Evolutionary conservation across 257 asterid species (phyloP).

Genomic region (Solanum lycopersicoides): DNA sequence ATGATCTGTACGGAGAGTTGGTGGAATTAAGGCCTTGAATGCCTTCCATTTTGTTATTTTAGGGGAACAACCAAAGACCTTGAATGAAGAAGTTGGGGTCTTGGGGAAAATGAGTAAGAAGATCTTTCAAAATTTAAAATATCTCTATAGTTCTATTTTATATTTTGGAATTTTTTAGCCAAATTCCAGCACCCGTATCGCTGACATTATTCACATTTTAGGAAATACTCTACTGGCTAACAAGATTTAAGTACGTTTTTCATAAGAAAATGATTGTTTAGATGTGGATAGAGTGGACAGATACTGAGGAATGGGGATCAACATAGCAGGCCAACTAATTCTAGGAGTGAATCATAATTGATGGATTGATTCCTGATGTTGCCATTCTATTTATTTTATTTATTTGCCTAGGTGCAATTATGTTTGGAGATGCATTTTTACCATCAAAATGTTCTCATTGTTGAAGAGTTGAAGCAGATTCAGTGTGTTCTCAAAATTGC

Average conservation of each 20-base stretch:
- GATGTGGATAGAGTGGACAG: background rate
- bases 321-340: background rate
- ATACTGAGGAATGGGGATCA: background rate
- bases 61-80: no score
- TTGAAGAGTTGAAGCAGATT: constrained; percentile 76
- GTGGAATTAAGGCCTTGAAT: no score
- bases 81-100: no score
- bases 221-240: background rate
- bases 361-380: background rate
- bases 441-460: constrained; percentile 81
- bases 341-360: background rate
- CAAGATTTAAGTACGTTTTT: background rate
- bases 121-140: no score
- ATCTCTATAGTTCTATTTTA: no score
- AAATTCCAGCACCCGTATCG: no score
- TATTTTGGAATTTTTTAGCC: no score
- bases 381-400: background rate
- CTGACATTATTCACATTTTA: background rate
- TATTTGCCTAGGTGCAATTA: constrained; percentile 58
- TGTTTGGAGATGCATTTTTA: constrained; percentile 86
- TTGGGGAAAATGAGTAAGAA: no score
- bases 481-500: constrained; percentile 63
- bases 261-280: background rate
- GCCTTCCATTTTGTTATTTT: no score
- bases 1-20: no score